Evolutionary conservation across 2,329 filamentous ascomycete genomes (phyloP), one percentile per base, ranked within the genome.

Genomic region (Phialocephala subalpina): DNA sequence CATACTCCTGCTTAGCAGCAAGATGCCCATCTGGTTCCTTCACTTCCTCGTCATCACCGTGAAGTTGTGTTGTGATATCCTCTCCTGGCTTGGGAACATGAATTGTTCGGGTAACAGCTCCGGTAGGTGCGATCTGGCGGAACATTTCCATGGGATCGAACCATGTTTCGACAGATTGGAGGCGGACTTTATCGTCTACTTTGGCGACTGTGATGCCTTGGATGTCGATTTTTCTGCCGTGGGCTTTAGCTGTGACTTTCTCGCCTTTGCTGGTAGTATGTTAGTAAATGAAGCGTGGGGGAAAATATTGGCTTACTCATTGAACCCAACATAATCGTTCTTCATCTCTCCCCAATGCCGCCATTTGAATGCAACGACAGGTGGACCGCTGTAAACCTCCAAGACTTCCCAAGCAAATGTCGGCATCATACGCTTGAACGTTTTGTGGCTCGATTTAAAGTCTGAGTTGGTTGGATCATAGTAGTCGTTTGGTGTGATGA

Each of bases 391-490:
- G 74, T 90, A 91, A 2, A 91, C 87, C 75, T 91, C 89, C 18
- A 90, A 75, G 1, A 91, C 88, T 77, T 91, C 89, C 88, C 89
- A 92, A 0, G 88, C 89, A 76, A 92, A 91, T 0, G 84, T 87
- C 0, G 89, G 89, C 88, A 92, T 91, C 88, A 91, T 91, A 61
- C 87, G 81, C 80, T 91, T 91, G 77, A 92, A 91, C 0, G 87
- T 87, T 81, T 91, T 90, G 80, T 92, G 89, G 73, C 86, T 90
- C 3, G 81, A 82, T 1, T 83, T 82, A 71, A 91, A 91, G 75
- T 89, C 87, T 2, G 83, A 87, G 65, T 86, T 82, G 58, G 81
- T 81, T 0, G 89, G 86, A 69, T 85, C 85, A 77, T 91, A 91
- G 79, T 85, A 91, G 74, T 87, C 82, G 73, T 88, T 89, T 12